Percentiles rank a stretch among this genome's conserved stretches.
phyloP scores from a whole-genome alignment of 306 rosid genomes.

The Cucumis melo region DNA sequence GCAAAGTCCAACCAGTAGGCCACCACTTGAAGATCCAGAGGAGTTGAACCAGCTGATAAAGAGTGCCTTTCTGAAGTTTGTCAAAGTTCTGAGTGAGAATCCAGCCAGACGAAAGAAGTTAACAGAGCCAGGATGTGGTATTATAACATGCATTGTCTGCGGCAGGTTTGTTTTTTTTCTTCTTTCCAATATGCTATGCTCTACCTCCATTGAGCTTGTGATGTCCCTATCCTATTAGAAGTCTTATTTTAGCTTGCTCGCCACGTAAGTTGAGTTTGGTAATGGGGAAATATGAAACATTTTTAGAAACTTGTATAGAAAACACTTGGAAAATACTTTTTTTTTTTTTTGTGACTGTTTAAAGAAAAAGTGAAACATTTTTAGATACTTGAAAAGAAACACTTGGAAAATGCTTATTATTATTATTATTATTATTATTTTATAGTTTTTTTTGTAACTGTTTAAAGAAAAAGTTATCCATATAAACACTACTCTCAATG shows the following conservation, averaged over 20 bases:
- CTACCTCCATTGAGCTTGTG: background rate
- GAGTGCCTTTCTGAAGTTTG: conserved; percentile 21
- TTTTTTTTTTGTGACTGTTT: background rate
- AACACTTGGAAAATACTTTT: too few species aligned
- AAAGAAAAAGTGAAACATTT: background rate
- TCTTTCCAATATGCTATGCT: background rate
- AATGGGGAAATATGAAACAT: background rate
- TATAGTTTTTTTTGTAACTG: background rate
- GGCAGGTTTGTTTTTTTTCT: conserved; percentile 29
- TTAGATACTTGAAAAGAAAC: background rate
- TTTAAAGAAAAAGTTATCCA: background rate
- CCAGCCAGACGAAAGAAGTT: conserved; percentile 12
- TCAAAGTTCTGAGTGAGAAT: conserved; percentile 20
- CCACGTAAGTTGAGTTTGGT: background rate
- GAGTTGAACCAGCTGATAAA: conserved; percentile 20
- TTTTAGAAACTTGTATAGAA: background rate
- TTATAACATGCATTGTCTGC: conserved; percentile 23
- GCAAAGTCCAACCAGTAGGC: conserved; percentile 4
- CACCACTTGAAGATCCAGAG: conserved; percentile 20
- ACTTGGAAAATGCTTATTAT: background rate
- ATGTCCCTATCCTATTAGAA: background rate
- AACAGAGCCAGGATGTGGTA: conserved; percentile 7
- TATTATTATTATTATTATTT: too few species aligned
- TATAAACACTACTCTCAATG: background rate
- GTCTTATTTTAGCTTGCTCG: background rate